phyloP scores from a whole-genome alignment of 2,329 filamentous ascomycete species.

The Talaromyces sp. region DNA sequence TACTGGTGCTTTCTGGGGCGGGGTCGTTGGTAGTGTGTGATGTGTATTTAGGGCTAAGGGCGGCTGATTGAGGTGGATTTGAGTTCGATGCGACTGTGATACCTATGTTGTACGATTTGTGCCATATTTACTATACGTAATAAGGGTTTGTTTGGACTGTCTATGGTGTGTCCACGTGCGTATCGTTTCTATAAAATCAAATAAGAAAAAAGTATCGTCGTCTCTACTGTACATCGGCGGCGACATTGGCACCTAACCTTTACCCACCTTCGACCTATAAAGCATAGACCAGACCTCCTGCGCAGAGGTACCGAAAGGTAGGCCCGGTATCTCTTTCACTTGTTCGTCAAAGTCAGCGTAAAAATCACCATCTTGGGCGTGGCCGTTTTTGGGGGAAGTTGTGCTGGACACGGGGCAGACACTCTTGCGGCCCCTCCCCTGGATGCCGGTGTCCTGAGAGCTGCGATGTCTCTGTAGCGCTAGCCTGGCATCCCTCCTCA shows the following conservation, averaged over 20 bases:
- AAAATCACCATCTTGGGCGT: neutral
- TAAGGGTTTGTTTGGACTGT: neutral
- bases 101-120: conserved; percentile 4
- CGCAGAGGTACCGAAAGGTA: neutral
- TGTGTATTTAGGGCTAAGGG: neutral
- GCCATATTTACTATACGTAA: neutral
- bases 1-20: too few species aligned
- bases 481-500: neutral
- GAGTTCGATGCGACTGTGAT: neutral
- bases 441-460: too few species aligned
- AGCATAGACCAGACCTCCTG: neutral
- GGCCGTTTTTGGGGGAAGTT: neutral
- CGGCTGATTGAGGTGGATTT: neutral
- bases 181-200: too few species aligned
- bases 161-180: too few species aligned
- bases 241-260: too few species aligned
- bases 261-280: too few species aligned
- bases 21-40: neutral
- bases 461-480: too few species aligned
- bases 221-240: too few species aligned
- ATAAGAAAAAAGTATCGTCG: too few species aligned
- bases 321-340: neutral
- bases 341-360: neutral
- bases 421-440: neutral
- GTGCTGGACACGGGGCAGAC: neutral